Base-by-base conservation (phyloP, 371 early-diverging fungal species). In the Mycotypha africana region DNA sequence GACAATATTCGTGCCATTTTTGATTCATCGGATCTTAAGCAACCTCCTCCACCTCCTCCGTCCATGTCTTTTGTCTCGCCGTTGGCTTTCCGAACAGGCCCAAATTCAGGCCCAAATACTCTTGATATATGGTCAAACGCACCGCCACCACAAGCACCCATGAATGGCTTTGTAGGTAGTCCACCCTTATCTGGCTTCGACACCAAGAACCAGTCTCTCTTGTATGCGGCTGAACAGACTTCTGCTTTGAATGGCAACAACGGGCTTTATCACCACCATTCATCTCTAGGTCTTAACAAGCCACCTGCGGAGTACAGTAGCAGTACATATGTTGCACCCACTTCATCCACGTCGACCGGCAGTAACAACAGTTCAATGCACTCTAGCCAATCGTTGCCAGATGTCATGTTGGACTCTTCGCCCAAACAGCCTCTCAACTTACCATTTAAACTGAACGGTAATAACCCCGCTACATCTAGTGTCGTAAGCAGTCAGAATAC, bases 1-100 rank as follows among this genome's bases (percentile, higher is more conserved):
- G 62, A 65, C 10, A 68, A 68, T 30, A 60, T 67, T 34, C 60
- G 69, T 17, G 63, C 68, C 26, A 66, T 67, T 33, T 72, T 72
- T 45, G 69, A 72, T 42, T 51, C 56, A 2, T 44, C 56, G 10
- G 51, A 45, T 16, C 37, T 41, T 14, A 56, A 39, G 26, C 45
- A 50, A 26, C 50, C 50, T 33, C 49, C 56, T 14, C 48, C 40
- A 3, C 34, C 51, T 32, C 35, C 45, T 1, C 30, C 53, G 26
- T 47, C 48, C 4, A 15, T 53, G 17, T 51, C 47, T 17, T 22
- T 56, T 3, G 54, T 53, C 9, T 44, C 55, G n/a, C 55, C 55
- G 12, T 20, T 54, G 19, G 40, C 45, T 20, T 56, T 57, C 32
- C 51, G 57, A 24, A 41, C 41, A 19, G 51, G 43, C 5, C 43